Evolutionary conservation across 345 rosid species (phyloP).

Genomic region (Populus ilicifolia): DNA sequence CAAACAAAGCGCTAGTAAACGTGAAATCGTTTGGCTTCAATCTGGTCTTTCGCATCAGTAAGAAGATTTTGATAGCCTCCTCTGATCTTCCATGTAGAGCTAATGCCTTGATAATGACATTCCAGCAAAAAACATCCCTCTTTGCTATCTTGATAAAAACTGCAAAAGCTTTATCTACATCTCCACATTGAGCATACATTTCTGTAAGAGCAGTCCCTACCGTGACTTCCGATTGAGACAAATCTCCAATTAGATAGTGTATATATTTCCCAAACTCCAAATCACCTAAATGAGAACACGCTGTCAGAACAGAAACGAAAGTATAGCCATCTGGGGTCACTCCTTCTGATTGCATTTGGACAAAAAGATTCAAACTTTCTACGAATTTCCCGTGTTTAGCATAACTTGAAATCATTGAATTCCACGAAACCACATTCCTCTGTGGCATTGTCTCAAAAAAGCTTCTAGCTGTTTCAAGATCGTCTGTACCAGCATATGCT

Average conservation of each 20-base stretch:
- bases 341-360: constrained; percentile 20
- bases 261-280: constrained; percentile 25
- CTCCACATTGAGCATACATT: constrained; percentile 38
- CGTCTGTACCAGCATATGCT: constrained; percentile 27
- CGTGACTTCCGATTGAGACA: constrained; percentile 5
- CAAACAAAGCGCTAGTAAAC: constrained; percentile 36
- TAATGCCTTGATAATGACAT: constrained; percentile 26
- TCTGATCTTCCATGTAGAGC: constrained; percentile 34
- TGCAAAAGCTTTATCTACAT: constrained; percentile 19
- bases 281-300: constrained; percentile 42
- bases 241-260: constrained; percentile 11
- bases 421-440: constrained; percentile 39
- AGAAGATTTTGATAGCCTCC: constrained; percentile 29
- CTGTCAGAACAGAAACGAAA: constrained; percentile 32
- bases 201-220: constrained; percentile 29
- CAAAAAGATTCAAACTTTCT: constrained; percentile 32
- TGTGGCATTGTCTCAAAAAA: constrained; percentile 25
- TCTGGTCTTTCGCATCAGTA: constrained; percentile 21
- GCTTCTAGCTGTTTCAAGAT: constrained; percentile 15
- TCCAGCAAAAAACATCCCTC: constrained; percentile 36
- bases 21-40: constrained; percentile 32
- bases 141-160: constrained; percentile 21
- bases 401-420: constrained; percentile 30
- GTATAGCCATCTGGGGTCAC: constrained; percentile 32
- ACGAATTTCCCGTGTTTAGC: constrained; percentile 14